Conservation (phyloP, 129 eudicot species). For the Pittosporum tobira region DNA sequence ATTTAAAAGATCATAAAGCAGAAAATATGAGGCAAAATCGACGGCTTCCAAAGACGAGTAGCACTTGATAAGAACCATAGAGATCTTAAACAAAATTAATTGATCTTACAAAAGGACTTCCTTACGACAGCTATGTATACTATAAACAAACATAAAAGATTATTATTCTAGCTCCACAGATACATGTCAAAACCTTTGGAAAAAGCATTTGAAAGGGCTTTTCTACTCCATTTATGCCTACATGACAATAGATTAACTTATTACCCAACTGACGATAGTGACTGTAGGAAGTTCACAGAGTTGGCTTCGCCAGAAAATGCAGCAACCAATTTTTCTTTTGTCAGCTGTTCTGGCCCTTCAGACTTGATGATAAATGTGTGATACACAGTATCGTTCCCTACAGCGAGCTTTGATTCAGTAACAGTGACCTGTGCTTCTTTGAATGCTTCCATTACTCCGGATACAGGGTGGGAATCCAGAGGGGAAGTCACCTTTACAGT, state of each 20-base stretch:
- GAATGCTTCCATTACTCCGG: constrained; percentile 48
- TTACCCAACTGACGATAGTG: constrained; percentile 19
- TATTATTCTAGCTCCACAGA: constrained; percentile 23
- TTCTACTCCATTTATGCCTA: constrained; percentile 23
- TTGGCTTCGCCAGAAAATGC: constrained; percentile 26
- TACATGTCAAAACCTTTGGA: constrained; percentile 29
- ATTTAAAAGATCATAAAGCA: no score
- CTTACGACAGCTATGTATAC: constrained; percentile 26
- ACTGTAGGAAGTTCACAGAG: constrained; percentile 15
- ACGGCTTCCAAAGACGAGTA: no score
- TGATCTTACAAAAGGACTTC: constrained; percentile 15
- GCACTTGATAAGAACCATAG: no score
- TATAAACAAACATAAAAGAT: constrained; percentile 19
- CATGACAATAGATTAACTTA: constrained; percentile 8
- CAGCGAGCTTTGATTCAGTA: constrained; percentile 47
- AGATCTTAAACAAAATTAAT: constrained; percentile 5
- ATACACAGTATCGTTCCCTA: constrained; percentile 49
- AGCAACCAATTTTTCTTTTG: constrained; percentile 33
- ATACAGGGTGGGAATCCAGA: constrained; percentile 55
- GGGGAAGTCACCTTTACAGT: constrained; percentile 52
- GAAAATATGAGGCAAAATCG: no score
- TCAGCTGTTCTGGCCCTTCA: constrained; percentile 27
- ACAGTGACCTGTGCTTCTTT: constrained; percentile 41
- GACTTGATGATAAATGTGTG: constrained; percentile 73
- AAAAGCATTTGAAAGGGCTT: constrained; percentile 16